Evolutionary conservation across 805 yeast genomes (phyloP).

Genomic region (Candida methanosorbosa): DNA sequence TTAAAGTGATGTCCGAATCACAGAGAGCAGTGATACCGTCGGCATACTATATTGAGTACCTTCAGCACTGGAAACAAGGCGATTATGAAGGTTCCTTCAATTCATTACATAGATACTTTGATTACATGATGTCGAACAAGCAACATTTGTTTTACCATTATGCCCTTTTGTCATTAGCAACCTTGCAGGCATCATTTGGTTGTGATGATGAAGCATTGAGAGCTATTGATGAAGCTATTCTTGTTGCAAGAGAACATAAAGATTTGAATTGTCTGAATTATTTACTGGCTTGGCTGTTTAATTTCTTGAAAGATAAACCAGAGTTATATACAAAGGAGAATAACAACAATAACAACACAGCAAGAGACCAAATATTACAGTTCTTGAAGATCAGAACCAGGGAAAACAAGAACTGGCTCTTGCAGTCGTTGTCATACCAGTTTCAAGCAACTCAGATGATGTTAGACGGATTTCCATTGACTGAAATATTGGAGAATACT

Average conservation of each 20-base stretch:
- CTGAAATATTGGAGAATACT: slow-evolving; percentile 43
- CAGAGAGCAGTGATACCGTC: slow-evolving; percentile 35
- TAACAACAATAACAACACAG: slow-evolving; percentile 22
- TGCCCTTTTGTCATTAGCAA: slow-evolving; percentile 65
- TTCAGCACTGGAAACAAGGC: slow-evolving; percentile 47
- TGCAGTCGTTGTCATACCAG: slow-evolving; percentile 56
- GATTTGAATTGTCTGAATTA: slow-evolving; percentile 67
- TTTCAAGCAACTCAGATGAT: slow-evolving; percentile 52
- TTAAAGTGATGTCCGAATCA: slow-evolving; percentile 38
- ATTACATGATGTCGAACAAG: slow-evolving; percentile 63
- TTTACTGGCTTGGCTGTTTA: slow-evolving; percentile 65
- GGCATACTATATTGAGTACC: slow-evolving; percentile 48
- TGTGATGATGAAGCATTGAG: slow-evolving; percentile 61
- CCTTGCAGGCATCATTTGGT: slow-evolving; percentile 61
- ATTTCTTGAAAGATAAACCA: slow-evolving; percentile 64
- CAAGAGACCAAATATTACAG: slow-evolving; percentile 58
- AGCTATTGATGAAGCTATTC: slow-evolving; percentile 79
- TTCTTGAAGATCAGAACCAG: slow-evolving; percentile 50
- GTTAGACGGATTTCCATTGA: slow-evolving; percentile 40
- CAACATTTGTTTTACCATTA: slow-evolving; percentile 64
- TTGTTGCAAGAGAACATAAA: slow-evolving; percentile 79
- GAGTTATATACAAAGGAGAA: slow-evolving; percentile 29
- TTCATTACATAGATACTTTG: slow-evolving; percentile 55
- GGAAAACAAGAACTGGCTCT: slow-evolving; percentile 33
- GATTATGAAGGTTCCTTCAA: slow-evolving; percentile 57